Evolutionary conservation across 495 filamentous ascomycete species (phyloP).

Genomic region (Viridothelium virens): DNA sequence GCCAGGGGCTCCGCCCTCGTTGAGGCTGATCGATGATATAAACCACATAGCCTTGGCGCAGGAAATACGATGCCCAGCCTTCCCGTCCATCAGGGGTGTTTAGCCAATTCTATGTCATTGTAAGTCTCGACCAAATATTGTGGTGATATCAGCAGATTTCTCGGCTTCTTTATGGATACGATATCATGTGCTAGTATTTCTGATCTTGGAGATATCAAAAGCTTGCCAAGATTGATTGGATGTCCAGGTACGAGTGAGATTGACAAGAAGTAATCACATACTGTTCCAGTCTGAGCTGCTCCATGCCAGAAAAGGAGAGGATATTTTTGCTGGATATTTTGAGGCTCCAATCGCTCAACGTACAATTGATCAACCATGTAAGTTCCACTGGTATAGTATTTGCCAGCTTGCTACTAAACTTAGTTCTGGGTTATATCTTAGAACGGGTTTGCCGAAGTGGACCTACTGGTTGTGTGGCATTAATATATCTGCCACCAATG

Average conservation of each 20-base stretch:
- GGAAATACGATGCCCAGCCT: constrained; percentile 44
- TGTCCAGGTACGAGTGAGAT: neutral
- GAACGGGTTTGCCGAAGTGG: neutral
- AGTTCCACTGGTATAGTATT: neutral
- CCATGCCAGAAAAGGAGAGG: constrained; percentile 5
- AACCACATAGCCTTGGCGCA: constrained; percentile 39
- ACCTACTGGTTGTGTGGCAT: constrained; percentile 5
- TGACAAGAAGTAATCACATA: neutral
- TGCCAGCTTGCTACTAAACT: neutral
- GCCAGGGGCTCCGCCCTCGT: constrained; percentile 39
- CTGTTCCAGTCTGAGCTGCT: constrained; percentile 5
- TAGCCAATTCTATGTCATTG: constrained; percentile 33
- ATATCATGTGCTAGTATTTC: too few relatives aligned
- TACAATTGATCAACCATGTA: constrained; percentile 2
- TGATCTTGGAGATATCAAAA: too few relatives aligned
- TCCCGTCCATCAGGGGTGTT: constrained; percentile 43
- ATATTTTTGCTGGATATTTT: neutral
- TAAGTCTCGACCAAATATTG: neutral
- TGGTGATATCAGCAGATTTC: too few relatives aligned
- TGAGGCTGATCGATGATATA: constrained; percentile 43
- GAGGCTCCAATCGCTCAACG: neutral
- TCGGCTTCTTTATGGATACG: too few relatives aligned
- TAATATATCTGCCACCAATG: neutral
- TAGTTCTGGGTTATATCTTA: neutral
- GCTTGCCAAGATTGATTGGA: too few relatives aligned